Base-by-base conservation (phyloP, 768 basidiomycete species). In the Lactifluus piperatus region DNA sequence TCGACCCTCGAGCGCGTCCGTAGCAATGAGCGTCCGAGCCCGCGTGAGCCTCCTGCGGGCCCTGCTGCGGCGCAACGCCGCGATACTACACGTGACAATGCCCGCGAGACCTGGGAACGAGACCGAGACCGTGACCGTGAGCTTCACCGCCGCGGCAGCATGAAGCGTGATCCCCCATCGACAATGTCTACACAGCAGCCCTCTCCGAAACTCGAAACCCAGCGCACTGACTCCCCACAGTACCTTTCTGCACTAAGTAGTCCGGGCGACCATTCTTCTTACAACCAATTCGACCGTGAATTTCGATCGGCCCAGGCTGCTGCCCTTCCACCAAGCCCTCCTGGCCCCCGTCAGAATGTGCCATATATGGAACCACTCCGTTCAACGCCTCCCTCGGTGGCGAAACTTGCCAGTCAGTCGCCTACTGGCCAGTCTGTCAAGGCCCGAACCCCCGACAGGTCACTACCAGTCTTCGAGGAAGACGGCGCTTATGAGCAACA, bases 361-460 rank as follows among this genome's bases (percentile, higher is more conserved):
- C 45, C 56, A 11, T 64, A 56, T 56, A 36, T n/a, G 45, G 54
- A 61, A 29, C 54, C 62, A 24, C 20, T 56, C 14, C 63, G 63
- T 16, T 53, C 54, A 6, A 64, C 63, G 16, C 63, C 63, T 14
- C 61, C 61, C 11, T 37, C 55, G 2, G 54, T 56, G 22, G 36
- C 47, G 22, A 59, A 54, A 27, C 39, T 59, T 11, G 18, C 47
- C 22, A 30, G 51, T 1, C 64, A 65, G 41, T 64, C 64, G 18
- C 62, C 64, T 29, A 63, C 64, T 0, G 54, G 46, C 29, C 62
- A 30, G 37, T 37, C 55, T 4, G 57, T 53, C 3, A 65, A 65
- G 51, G 57, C 64, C 24, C 62, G 64, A 37, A 59, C 64, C 16
- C 62, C 64, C 18, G 64, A 63, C 51, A 65, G 54, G 22, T 65